phyloP scores from a whole-genome alignment of 352 stramenopile genomes.

The Globisporangium yorkense region DNA sequence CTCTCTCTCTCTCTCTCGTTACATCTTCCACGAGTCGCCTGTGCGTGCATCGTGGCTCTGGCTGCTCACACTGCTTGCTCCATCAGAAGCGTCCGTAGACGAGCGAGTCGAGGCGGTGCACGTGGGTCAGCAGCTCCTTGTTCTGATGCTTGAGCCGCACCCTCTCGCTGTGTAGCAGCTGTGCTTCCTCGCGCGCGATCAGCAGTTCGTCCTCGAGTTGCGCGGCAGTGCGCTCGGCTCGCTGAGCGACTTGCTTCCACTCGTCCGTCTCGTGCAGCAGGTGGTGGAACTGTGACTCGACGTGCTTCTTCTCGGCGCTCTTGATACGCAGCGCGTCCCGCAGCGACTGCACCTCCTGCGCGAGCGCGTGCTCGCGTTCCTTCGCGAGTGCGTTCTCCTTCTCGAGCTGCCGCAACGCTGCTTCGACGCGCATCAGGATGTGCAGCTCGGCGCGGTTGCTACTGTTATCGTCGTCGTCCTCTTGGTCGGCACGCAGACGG shows the following conservation, averaged over 20 bases:
- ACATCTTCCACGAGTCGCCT: neutral
- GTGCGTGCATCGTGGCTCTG: neutral
- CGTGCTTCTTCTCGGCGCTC: conserved; percentile 50
- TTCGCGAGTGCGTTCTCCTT: conserved; percentile 51
- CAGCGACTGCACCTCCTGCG: conserved; percentile 48
- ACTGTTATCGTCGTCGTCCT: conserved; percentile 17
- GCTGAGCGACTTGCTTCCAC: conserved; percentile 49
- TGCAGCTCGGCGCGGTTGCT: conserved; percentile 37
- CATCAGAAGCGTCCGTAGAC: conserved; percentile 70
- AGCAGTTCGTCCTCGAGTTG: conserved; percentile 58
- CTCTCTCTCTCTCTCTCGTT: no score
- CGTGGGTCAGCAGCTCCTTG: conserved; percentile 59
- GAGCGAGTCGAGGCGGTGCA: conserved; percentile 68
- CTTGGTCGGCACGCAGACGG: conserved; percentile 8
- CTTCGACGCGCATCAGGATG: conserved; percentile 68
- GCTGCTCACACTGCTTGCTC: neutral
- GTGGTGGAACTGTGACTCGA: conserved; percentile 35
- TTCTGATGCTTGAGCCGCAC: conserved; percentile 64
- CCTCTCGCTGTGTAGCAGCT: conserved; percentile 52
- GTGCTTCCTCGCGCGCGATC: conserved; percentile 56
- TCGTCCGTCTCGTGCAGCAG: conserved; percentile 40
- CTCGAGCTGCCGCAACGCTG: conserved; percentile 63
- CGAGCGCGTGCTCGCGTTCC: conserved; percentile 39
- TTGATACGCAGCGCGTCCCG: conserved; percentile 45
- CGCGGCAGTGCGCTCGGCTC: conserved; percentile 30